A percentile compares a stretch with the other conserved stretches of the same genome.
Conservation (phyloP, 345 rosid genomes). For the Eucalyptus pauciflora region DNA sequence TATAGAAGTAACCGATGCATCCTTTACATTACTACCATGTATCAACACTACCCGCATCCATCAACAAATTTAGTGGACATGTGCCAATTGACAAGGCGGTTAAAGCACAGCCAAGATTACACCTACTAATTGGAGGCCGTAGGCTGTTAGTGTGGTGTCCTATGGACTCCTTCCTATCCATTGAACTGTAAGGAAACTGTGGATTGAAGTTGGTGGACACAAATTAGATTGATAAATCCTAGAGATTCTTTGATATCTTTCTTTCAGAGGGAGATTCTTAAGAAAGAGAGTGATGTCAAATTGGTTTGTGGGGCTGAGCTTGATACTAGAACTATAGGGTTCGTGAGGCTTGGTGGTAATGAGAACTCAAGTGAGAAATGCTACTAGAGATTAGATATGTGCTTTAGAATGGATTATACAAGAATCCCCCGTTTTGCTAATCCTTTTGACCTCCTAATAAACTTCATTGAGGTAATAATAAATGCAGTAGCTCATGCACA, state of each 20-base stretch:
- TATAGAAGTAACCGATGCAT: background rate
- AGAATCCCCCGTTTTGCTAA: background rate
- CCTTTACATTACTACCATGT: background rate
- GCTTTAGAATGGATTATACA: background rate
- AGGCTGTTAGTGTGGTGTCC: background rate
- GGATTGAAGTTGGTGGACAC: background rate
- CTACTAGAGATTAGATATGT: background rate
- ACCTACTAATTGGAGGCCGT: background rate
- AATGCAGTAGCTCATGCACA: background rate
- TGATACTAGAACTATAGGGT: background rate
- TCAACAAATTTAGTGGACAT: background rate
- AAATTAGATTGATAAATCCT: background rate
- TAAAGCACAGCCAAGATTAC: background rate
- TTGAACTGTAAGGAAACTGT: background rate
- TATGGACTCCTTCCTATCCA: background rate
- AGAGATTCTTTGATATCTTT: background rate
- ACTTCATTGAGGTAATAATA: background rate
- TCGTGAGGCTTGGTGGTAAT: background rate
- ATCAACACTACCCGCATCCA: background rate
- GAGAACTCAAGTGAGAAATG: background rate
- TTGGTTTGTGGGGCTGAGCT: background rate
- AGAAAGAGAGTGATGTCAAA: background rate
- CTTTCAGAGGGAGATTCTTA: background rate
- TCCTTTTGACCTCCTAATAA: background rate
- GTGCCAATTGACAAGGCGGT: background rate